Conservation (phyloP, 2,329 filamentous ascomycete species). For the Aspergillus tanneri region DNA sequence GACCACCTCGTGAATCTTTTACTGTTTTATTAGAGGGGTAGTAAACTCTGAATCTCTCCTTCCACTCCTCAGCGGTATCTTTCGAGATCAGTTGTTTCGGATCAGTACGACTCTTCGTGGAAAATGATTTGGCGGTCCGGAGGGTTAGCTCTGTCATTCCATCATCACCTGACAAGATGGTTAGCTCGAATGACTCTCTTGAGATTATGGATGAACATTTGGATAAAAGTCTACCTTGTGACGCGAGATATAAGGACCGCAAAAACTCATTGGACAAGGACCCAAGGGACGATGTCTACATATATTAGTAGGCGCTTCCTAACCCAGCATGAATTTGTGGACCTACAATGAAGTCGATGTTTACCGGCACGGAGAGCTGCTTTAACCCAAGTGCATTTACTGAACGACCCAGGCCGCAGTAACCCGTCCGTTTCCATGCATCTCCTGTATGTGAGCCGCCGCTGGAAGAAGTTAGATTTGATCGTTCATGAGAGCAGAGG, state of each 20-base stretch:
- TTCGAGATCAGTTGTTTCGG: conserved; percentile 43
- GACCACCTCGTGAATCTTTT: conserved; percentile 61
- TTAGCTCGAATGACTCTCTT: conserved; percentile 7
- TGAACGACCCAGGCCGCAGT: conserved; percentile 69
- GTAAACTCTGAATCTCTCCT: conserved; percentile 67
- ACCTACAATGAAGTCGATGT: conserved; percentile 71
- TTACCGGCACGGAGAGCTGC: conserved; percentile 54
- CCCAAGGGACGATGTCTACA: conserved; percentile 76
- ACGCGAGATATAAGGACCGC: conserved; percentile 57
- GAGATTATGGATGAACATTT: not conserved
- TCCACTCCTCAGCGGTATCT: conserved; percentile 38
- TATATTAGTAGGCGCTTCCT: conserved; percentile 11
- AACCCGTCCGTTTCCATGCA: conserved; percentile 59
- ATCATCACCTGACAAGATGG: conserved; percentile 43
- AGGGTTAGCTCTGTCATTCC: conserved; percentile 46
- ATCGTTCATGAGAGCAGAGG: not conserved
- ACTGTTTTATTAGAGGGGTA: conserved; percentile 77
- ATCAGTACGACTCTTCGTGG: conserved; percentile 36
- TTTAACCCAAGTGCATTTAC: conserved; percentile 65
- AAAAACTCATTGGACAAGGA: conserved; percentile 69
- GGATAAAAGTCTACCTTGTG: conserved; percentile 47
- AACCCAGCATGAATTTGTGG: not conserved
- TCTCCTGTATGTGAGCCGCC: conserved; percentile 57
- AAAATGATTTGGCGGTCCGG: conserved; percentile 32
- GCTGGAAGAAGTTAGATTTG: conserved; percentile 37